Percentiles rank a stretch among this genome's conserved stretches.
Evolutionary conservation across 1,284 basidiomycete species (phyloP).

Genomic region (Trametes sp.): DNA sequence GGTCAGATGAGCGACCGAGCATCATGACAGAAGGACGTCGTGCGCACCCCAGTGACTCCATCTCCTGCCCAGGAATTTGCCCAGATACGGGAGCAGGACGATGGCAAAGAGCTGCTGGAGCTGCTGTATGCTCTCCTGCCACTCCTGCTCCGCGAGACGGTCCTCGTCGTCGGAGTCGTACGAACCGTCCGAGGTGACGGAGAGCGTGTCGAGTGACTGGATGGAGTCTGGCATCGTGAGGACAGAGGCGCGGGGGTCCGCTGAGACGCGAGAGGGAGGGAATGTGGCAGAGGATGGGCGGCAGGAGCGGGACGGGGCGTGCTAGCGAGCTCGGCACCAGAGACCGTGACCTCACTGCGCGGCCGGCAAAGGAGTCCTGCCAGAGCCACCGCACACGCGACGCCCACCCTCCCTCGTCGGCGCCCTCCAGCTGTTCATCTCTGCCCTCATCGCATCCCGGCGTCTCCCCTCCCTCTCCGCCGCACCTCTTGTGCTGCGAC

Average conservation of each 20-base stretch:
- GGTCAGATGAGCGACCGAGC: slow-evolving; percentile 28
- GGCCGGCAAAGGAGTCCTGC: slow-evolving; percentile 15
- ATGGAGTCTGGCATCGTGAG: slow-evolving; percentile 51
- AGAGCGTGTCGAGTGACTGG: slow-evolving; percentile 50
- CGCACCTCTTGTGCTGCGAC: slow-evolving; percentile 18
- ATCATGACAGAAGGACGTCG: slow-evolving; percentile 18
- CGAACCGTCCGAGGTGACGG: slow-evolving; percentile 53
- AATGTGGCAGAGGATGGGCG: slow-evolving; percentile 3
- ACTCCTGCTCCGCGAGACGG: slow-evolving; percentile 85
- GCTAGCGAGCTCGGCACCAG: slow-evolving; percentile 8
- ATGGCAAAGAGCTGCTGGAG: slow-evolving; percentile 83
- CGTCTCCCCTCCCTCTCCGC: slow-evolving; percentile 14
- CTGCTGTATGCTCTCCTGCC: slow-evolving; percentile 90
- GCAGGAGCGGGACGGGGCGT: slow-evolving; percentile 7
- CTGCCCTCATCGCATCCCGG: slow-evolving; percentile 10
- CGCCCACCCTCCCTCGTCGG: slow-evolving; percentile 12
- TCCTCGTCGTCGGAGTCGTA: slow-evolving; percentile 77
- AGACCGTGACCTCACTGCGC: slow-evolving; percentile 25
- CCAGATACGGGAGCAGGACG: slow-evolving; percentile 85
- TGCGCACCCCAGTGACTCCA: slow-evolving; percentile 87
- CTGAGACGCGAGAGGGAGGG: slow-evolving; percentile 5
- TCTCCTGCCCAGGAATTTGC: slow-evolving; percentile 87
- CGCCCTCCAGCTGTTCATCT: slow-evolving; percentile 2
- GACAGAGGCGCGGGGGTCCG: neutral
- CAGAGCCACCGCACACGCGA: slow-evolving; percentile 26